A percentile compares a stretch with the other conserved stretches of the same genome.
Conservation (phyloP, 2,329 filamentous ascomycete genomes). For the Colletotrichum incanum region DNA sequence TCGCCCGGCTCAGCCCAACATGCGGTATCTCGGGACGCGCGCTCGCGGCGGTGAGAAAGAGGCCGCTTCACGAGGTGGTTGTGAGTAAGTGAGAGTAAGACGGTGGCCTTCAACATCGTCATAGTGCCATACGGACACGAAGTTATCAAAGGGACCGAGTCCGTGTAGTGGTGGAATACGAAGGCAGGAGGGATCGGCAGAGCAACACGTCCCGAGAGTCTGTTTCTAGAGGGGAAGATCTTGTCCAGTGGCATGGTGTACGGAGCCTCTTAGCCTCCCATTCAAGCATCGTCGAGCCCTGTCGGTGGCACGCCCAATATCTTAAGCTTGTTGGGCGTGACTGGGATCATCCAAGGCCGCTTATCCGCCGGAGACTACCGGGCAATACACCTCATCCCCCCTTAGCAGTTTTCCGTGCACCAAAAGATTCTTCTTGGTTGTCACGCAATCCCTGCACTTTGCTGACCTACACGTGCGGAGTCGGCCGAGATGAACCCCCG, state of each 20-base stretch:
- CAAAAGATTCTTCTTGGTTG: no score
- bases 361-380: slow-evolving; percentile 10
- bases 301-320: slow-evolving; percentile 27
- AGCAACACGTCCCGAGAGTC: slow-evolving; percentile 8
- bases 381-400: slow-evolving; percentile 22
- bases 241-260: slow-evolving; percentile 18
- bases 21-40: background rate
- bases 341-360: background rate
- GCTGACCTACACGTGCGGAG: slow-evolving; percentile 36
- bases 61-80: background rate
- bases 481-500: slow-evolving; percentile 21
- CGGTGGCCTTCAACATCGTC: background rate
- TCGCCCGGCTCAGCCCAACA: slow-evolving; percentile 3
- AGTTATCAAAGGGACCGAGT: background rate
- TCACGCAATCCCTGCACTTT: slow-evolving; percentile 16
- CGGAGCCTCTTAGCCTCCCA: background rate
- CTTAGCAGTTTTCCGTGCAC: slow-evolving; percentile 14
- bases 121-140: background rate
- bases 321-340: slow-evolving; percentile 25
- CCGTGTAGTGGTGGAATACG: slow-evolving; percentile 14
- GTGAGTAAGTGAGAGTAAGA: background rate
- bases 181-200: slow-evolving; percentile 22
- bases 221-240: slow-evolving; percentile 8
- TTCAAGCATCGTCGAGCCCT: slow-evolving; percentile 18
- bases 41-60: background rate